Percentiles rank a stretch among this genome's conserved stretches.
Evolutionary conservation across 257 asterid species (phyloP).

Genomic region (Solanum dulcamara): DNA sequence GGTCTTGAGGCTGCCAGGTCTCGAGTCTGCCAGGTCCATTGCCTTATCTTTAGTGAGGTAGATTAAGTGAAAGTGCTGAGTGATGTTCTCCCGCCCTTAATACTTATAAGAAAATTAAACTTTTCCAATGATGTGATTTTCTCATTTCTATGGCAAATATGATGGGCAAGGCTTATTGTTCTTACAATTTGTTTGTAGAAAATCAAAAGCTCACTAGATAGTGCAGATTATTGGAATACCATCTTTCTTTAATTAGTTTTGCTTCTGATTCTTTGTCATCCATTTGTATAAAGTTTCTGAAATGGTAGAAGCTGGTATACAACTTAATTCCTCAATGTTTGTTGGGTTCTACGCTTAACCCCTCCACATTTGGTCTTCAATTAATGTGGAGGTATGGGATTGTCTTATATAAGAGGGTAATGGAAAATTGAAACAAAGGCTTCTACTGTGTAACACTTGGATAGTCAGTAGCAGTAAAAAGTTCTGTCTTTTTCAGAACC

Average conservation of each 20-base stretch:
- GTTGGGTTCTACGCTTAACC: neutral
- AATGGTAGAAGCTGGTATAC: neutral
- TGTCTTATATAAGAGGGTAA: neutral
- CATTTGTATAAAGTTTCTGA: neutral
- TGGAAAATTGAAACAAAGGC: neutral
- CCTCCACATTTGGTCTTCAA: neutral
- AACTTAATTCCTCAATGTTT: neutral
- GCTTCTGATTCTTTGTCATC: neutral
- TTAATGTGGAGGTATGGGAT: neutral
- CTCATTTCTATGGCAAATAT: neutral
- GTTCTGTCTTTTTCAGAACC: neutral
- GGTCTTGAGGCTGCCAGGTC: neutral
- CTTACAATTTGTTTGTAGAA: neutral
- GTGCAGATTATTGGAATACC: neutral
- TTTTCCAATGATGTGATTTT: neutral
- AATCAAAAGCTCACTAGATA: neutral
- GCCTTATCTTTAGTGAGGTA: neutral
- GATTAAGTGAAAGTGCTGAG: neutral
- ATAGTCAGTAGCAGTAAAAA: neutral
- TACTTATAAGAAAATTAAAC: neutral
- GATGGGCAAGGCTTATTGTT: neutral
- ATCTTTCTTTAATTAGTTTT: neutral
- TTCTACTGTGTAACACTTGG: neutral
- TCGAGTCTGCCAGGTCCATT: neutral
- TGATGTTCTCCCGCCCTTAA: neutral